Percentiles rank a stretch among this genome's conserved stretches.
Evolutionary conservation across 352 stramenopile species (phyloP).

Genomic region (Globisporangium parvum): DNA sequence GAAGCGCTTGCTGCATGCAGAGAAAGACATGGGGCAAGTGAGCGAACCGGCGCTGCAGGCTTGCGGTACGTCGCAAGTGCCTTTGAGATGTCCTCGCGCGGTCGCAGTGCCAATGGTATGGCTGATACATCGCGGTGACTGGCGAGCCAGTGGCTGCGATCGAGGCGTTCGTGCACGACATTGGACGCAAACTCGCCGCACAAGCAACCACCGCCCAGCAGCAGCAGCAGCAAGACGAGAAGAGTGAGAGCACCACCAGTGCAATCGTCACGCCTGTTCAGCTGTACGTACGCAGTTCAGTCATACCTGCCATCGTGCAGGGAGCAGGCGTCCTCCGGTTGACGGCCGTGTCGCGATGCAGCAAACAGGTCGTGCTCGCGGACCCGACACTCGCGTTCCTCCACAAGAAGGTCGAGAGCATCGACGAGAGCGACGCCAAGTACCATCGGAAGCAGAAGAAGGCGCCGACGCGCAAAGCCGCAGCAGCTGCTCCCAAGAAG

Average conservation of each 20-base stretch:
- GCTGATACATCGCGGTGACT: not conserved
- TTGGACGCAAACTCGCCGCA: slow-evolving; percentile 36
- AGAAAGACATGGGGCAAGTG: slow-evolving; percentile 73
- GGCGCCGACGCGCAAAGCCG: not conserved
- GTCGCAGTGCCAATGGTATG: no score
- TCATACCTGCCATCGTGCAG: no score
- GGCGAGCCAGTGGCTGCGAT: slow-evolving; percentile 35
- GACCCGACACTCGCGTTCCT: slow-evolving; percentile 43
- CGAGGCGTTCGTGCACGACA: slow-evolving; percentile 52
- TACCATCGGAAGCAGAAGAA: slow-evolving; percentile 31
- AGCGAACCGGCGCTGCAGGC: slow-evolving; percentile 37
- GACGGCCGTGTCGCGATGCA: slow-evolving; percentile 6
- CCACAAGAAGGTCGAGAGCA: slow-evolving; percentile 40
- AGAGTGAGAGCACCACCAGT: not conserved
- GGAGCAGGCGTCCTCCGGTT: not conserved
- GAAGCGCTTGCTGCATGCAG: slow-evolving; percentile 56
- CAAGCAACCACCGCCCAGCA: slow-evolving; percentile 9
- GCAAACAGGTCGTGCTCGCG: slow-evolving; percentile 48
- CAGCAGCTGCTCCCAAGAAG: slow-evolving; percentile 1
- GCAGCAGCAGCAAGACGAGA: slow-evolving; percentile 1
- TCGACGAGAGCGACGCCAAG: slow-evolving; percentile 57
- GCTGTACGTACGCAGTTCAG: slow-evolving; percentile 42
- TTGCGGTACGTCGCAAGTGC: slow-evolving; percentile 28
- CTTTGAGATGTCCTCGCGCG: no score
- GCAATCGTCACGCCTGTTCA: slow-evolving; percentile 47